These are phyloP conservation scores for Arachis hypogaea DNA, from an alignment of 306 rosid species.

Conservation along the genomic window DNA sequence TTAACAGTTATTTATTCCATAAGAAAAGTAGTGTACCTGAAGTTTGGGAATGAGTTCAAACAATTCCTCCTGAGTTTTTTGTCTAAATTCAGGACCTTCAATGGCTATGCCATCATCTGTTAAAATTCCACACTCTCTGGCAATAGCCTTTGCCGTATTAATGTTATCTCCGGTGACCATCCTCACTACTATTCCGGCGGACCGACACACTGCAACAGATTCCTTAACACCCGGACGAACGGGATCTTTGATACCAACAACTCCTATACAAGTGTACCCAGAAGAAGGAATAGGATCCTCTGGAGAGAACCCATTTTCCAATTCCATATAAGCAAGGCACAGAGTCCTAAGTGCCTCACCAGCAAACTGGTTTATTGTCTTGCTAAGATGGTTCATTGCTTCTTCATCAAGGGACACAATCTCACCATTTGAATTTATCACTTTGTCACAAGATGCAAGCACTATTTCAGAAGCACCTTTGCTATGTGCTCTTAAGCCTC, in stretches of 20 bases:
- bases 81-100: constrained; percentile 90
- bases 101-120: constrained; percentile 96
- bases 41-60: constrained; percentile 79
- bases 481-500: constrained; percentile 75
- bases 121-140: constrained; percentile 95
- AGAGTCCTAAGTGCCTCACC: constrained; percentile 90
- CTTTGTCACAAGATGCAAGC: constrained; percentile 83
- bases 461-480: constrained; percentile 96
- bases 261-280: constrained; percentile 86
- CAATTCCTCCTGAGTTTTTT: constrained; percentile 76
- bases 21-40: constrained; percentile 61
- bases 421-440: constrained; percentile 66
- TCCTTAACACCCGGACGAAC: constrained; percentile 98
- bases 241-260: constrained; percentile 96
- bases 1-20: too few relatives aligned
- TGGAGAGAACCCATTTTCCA: constrained; percentile 61
- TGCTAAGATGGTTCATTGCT: constrained; percentile 53
- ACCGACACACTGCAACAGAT: constrained; percentile 83
- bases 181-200: constrained; percentile 84
- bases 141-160: constrained; percentile 92
- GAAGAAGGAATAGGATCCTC: constrained; percentile 66
- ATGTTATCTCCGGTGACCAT: constrained; percentile 98
- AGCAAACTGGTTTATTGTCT: constrained; percentile 74
- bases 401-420: constrained; percentile 69
- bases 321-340: constrained; percentile 81